phyloP scores from a whole-genome alignment of 1,284 basidiomycete species.

The Ceratobasidium sp. region DNA sequence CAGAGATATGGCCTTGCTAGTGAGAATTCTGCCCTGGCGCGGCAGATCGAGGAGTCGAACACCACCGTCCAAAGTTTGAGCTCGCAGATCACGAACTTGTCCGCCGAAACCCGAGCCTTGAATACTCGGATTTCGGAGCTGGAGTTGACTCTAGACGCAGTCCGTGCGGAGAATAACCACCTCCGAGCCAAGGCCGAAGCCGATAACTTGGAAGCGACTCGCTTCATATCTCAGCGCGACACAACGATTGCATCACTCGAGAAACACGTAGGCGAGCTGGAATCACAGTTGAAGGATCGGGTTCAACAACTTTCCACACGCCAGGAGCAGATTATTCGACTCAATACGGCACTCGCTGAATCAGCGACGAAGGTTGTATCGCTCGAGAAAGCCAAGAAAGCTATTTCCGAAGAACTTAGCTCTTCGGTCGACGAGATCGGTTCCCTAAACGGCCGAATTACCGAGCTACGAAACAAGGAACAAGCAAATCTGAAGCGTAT shows the following conservation, averaged over 20 bases:
- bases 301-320: background rate
- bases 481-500: slow-evolving; percentile 1
- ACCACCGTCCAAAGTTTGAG: background rate
- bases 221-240: background rate
- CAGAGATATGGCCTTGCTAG: background rate
- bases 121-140: background rate
- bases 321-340: background rate
- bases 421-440: background rate
- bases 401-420: background rate
- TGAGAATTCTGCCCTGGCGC: background rate
- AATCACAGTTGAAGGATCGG: background rate
- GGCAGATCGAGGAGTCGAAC: background rate
- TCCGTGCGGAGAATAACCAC: background rate
- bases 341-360: slow-evolving; percentile 6
- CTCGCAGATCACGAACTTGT: background rate
- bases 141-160: background rate
- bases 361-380: background rate
- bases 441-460: background rate
- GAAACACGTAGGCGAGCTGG: background rate
- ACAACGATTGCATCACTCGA: background rate
- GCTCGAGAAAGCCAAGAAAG: background rate
- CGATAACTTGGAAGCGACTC: background rate
- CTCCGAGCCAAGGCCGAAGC: background rate
- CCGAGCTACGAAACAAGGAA: background rate
- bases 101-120: background rate